Percentiles rank a stretch among this genome's conserved stretches.
phyloP scores from a whole-genome alignment of 345 rosid genomes.

The Geranium brycei region DNA sequence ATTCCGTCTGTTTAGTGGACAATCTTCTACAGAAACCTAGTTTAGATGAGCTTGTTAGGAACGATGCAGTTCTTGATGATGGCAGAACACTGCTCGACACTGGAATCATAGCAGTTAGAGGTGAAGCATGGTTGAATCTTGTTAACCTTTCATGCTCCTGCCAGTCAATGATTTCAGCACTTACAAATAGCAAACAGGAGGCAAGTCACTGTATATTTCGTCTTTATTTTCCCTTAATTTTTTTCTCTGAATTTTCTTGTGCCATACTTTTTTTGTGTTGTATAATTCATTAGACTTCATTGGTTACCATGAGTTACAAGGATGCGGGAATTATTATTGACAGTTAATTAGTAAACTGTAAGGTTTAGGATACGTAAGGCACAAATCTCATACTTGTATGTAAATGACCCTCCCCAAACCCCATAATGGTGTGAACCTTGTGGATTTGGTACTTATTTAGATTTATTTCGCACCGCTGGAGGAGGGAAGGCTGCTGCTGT shows the following conservation, averaged over 20 bases:
- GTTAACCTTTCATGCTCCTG: conserved; percentile 64
- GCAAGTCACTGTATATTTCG: conserved; percentile 19
- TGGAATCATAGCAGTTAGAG: conserved; percentile 82
- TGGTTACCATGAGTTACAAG: neutral
- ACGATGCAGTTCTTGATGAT: conserved; percentile 68
- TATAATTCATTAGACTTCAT: neutral
- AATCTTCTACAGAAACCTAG: conserved; percentile 88
- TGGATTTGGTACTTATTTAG: neutral
- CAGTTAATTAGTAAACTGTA: neutral
- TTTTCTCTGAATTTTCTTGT: neutral
- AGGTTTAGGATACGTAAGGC: neutral
- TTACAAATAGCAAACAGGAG: conserved; percentile 58
- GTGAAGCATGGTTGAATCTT: conserved; percentile 82
- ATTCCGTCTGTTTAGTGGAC: conserved; percentile 47
- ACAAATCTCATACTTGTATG: neutral
- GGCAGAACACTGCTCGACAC: conserved; percentile 92
- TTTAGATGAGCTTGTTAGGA: conserved; percentile 50
- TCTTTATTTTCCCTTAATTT: neutral
- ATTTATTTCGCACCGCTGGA: neutral
- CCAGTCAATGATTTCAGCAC: conserved; percentile 60
- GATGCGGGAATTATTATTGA: neutral
- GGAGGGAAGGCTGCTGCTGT: neutral
- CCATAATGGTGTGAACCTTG: too few species aligned
- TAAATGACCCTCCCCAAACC: too few species aligned
- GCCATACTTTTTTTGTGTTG: neutral